Conservation (phyloP, 148 eudicot species). For the Rhododendron simsii region DNA sequence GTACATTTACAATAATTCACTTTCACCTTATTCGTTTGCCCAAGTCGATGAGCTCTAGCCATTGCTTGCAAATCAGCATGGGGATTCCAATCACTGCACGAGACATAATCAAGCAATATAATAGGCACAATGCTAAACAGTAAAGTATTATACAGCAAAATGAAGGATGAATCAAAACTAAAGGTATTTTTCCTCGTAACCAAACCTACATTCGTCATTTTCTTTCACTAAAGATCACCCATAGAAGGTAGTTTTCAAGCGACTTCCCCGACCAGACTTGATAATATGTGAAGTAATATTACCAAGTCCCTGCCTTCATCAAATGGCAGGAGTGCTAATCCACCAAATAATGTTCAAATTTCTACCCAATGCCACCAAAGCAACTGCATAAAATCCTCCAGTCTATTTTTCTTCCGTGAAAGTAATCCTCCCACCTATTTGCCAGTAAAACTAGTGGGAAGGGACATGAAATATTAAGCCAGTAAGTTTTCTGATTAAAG, state of each 20-base stretch:
- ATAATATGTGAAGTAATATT: neutral
- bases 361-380: neutral
- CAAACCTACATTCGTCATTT: neutral
- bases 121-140: neutral
- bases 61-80: slow-evolving; percentile 99
- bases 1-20: neutral
- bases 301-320: neutral
- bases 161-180: neutral
- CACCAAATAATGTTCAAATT: neutral
- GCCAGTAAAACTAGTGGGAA: neutral
- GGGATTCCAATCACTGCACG: slow-evolving; percentile 96
- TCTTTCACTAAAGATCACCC: neutral
- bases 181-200: neutral
- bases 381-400: neutral
- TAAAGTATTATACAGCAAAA: neutral
- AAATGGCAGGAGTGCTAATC: neutral
- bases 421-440: neutral
- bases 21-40: slow-evolving; percentile 92
- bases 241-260: neutral
- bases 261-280: neutral
- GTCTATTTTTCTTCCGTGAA: neutral
- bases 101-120: neutral
- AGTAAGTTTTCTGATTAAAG: neutral
- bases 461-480: neutral
- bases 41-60: slow-evolving; percentile 99